Base-by-base conservation (phyloP, 108 stramenopile species). In the Fragilaria crotonensis region DNA sequence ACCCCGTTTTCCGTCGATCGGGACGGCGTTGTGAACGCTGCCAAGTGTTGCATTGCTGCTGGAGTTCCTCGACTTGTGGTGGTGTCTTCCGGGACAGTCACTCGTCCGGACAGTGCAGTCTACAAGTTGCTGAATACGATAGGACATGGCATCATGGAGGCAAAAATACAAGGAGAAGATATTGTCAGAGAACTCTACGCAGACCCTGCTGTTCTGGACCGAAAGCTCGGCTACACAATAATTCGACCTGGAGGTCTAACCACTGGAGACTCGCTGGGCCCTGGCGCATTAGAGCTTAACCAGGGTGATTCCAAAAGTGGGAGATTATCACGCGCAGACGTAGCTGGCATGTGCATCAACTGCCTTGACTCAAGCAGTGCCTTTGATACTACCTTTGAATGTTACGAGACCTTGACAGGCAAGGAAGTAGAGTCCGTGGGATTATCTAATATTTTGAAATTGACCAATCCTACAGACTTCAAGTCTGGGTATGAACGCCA, bases 211-310 rank as follows among this genome's bases (percentile, higher is more conserved):
- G 47, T 68, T 1, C 27, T 32, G 4, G 31, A 52, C 19, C 23
- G 67, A 9, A 48, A 53, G 27, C 28, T 70, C n/a, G 59, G 60
- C 7, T 94, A 94, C 73, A 87, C 84, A 3, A 64, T 94, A 19
- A 79, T 90, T 22, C 84, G 91, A 57, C 91, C 91, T 3, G 93
- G 93, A 20, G 89, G 93, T 3, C 59, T 94, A 45, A 89, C 81
- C 5, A 62, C 71, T 52, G 75, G 78, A 25, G 72, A 76, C 45
- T 25, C 66, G 33, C 59, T 68, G 7, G 65, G 71, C 26, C 72
- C 79, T 25, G 81, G 66, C 19, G 19, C 55, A 2, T 49, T 91
- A 44, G 89, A 88, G 63, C 52, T 91, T 26, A 91, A 91, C 65
- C 90, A 91, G 55, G 90, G 90, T 44, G 90, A 91, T 48, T 54